These are phyloP conservation scores for Cladosporium sp. DNA, from an alignment of 2,329 filamentous ascomycete species.

Conservation along the genomic window DNA sequence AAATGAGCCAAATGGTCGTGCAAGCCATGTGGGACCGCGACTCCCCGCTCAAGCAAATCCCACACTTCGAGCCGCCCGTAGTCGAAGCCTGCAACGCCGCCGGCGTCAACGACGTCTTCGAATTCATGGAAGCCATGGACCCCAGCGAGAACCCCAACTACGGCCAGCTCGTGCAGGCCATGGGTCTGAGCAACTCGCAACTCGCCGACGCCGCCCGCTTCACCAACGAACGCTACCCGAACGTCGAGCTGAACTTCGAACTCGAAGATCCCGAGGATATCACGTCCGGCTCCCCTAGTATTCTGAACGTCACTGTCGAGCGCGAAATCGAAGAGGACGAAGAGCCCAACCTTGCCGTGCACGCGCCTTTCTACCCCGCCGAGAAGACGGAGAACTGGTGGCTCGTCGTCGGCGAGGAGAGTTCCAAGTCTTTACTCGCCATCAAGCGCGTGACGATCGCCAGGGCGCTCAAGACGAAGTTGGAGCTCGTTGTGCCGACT, in stretches of 20 bases:
- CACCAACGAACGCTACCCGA: conserved; percentile 94
- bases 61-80: conserved; percentile 80
- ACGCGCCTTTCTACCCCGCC: conserved; percentile 88
- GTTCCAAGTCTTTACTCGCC: conserved; percentile 77
- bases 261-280: conserved; percentile 77
- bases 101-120: conserved; percentile 87
- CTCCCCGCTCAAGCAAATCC: conserved; percentile 94
- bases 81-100: conserved; percentile 78
- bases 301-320: conserved; percentile 78
- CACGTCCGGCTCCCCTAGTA: conserved; percentile 73
- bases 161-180: conserved; percentile 67
- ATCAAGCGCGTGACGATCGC: conserved; percentile 94
- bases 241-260: conserved; percentile 86
- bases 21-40: conserved; percentile 99
- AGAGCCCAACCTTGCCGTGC: conserved; percentile 76
- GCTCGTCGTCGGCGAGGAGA: conserved; percentile 92
- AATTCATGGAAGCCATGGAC: conserved; percentile 99
- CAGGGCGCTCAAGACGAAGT: conserved; percentile 67
- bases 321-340: conserved; percentile 72
- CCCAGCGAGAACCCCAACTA: conserved; percentile 87
- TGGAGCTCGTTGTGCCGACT: conserved; percentile 85
- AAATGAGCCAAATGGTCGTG: conserved; percentile 98
- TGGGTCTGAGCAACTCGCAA: conserved; percentile 76
- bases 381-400: conserved; percentile 99
- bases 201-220: conserved; percentile 87